Evolutionary conservation across 1,139 yeast species (phyloP), one percentile per base, ranked within the genome.

Genomic region (Suzukiozyma palmioleophila): DNA sequence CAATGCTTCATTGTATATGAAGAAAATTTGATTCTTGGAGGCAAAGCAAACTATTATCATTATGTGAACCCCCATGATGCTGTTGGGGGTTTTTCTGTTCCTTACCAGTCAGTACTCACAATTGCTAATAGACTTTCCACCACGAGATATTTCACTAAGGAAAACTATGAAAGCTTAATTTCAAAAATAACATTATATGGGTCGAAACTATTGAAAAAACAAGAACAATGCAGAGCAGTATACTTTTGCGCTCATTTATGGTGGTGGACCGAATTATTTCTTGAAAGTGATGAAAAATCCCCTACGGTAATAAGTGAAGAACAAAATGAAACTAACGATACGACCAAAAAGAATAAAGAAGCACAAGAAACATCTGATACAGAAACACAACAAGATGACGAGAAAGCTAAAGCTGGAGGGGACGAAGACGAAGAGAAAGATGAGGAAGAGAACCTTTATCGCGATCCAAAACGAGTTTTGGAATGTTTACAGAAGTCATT

Each of bases 211-310:
- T 73, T 92, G 55, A 88, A 87, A 57, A 92, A 90, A 57, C 92
- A 92, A 26, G 97, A 90, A 54, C 98, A 90, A 60, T 90, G 97
- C 57, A 78, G 97, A 16, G 82, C 96, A 0, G 95, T 92, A 6
- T 87, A 85, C 54, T 64, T 79, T 39, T 90, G 96, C 39, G 83
- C 96, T 3, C 97, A 92, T 60, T 66, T 92, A 39, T 92, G 97
- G 96, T 89, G 96, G 95, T 85, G 94, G 59, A 75, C 83, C 15
- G 90, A 84, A 48, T 50, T 46, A 11, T 52, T 58, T 31, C 52
- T 60, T 21, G 41, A 41, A 24, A 34, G 39, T 9, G 63, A 57
- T 8, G 66, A 54, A 7, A 43, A 38, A 9, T 51, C 61, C 3
- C 64, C 67, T 0, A 60, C 62, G 0, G 53, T 56, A 2, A 44